phyloP scores from a whole-genome alignment of 148 eudicot species.

The Heliamphora exappendiculata region DNA sequence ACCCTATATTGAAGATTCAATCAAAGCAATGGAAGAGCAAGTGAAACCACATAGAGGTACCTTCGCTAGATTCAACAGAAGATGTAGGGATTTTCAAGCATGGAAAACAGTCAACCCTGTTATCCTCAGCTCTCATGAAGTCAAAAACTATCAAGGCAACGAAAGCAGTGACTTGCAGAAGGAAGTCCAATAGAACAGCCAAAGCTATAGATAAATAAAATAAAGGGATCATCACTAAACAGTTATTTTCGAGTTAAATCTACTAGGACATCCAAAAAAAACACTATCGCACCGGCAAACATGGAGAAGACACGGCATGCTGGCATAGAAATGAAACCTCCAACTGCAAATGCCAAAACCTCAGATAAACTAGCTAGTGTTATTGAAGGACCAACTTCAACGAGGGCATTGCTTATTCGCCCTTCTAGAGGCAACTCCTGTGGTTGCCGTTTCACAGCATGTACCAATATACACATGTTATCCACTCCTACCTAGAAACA shows the following conservation, averaged over 20 bases:
- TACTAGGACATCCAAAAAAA: not conserved
- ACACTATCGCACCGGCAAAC: constrained; percentile 82
- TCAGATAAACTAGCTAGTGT: constrained; percentile 96
- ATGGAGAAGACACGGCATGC: constrained; percentile 96
- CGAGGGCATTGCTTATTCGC: constrained; percentile 90
- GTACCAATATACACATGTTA: constrained; percentile 97
- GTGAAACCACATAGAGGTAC: constrained; percentile 22
- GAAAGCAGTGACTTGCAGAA: constrained; percentile 96
- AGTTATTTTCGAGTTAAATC: constrained; percentile 1
- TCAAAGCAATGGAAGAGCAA: not conserved
- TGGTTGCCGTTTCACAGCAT: constrained; percentile 90
- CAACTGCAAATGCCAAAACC: constrained; percentile 97
- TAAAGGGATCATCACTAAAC: constrained; percentile 11
- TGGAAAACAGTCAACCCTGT: constrained; percentile 91
- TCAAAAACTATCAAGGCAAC: constrained; percentile 90
- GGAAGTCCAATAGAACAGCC: constrained; percentile 93
- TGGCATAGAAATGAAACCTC: constrained; percentile 97
- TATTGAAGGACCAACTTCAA: constrained; percentile 98
- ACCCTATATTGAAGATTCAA: not conserved
- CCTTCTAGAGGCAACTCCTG: constrained; percentile 70
- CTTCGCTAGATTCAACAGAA: constrained; percentile 40
- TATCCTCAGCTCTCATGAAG: constrained; percentile 78
- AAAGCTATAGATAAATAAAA: constrained; percentile 44
- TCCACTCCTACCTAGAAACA: constrained; percentile 86
- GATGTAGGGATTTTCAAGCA: constrained; percentile 58